phyloP scores from a whole-genome alignment of 2,329 filamentous ascomycete genomes.

The Beauveria caledonica region DNA sequence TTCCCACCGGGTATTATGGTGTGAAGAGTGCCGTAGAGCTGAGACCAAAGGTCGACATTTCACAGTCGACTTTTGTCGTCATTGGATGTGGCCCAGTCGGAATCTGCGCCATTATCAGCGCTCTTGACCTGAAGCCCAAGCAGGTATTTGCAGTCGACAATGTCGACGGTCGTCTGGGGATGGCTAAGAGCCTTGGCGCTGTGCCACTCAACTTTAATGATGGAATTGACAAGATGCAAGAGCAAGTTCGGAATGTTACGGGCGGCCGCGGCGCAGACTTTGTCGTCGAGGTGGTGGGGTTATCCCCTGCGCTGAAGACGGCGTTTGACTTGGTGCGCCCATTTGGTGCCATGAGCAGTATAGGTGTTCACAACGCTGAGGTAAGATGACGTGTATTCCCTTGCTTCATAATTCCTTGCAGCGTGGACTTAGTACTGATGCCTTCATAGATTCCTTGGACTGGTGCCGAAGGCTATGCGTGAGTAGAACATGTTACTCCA shows the following conservation, averaged over 20 bases:
- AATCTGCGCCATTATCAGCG: slow-evolving; percentile 72
- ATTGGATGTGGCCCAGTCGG: slow-evolving; percentile 83
- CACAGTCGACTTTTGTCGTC: slow-evolving; percentile 61
- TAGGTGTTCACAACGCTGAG: slow-evolving; percentile 68
- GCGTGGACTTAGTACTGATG: slow-evolving; percentile 17
- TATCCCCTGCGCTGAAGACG: slow-evolving; percentile 59
- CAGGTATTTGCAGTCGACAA: slow-evolving; percentile 73
- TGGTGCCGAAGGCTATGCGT: slow-evolving; percentile 54
- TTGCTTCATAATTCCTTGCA: neutral
- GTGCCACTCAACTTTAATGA: slow-evolving; percentile 73
- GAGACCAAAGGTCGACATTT: slow-evolving; percentile 31
- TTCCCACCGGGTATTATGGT: slow-evolving; percentile 80
- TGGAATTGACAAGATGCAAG: slow-evolving; percentile 55
- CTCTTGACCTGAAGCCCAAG: slow-evolving; percentile 66
- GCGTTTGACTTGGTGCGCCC: slow-evolving; percentile 64
- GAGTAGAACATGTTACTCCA: slow-evolving; percentile 18
- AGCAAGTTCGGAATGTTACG: slow-evolving; percentile 65
- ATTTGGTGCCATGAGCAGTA: slow-evolving; percentile 65
- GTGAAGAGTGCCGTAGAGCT: slow-evolving; percentile 68
- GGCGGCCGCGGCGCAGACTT: slow-evolving; percentile 78
- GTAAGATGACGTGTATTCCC: slow-evolving; percentile 29
- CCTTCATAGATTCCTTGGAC: slow-evolving; percentile 53
- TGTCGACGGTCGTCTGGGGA: slow-evolving; percentile 63
- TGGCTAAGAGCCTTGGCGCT: slow-evolving; percentile 67
- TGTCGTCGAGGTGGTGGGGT: slow-evolving; percentile 70